Base-by-base conservation (phyloP, 306 rosid species). In the Sesbania bispinosa region DNA sequence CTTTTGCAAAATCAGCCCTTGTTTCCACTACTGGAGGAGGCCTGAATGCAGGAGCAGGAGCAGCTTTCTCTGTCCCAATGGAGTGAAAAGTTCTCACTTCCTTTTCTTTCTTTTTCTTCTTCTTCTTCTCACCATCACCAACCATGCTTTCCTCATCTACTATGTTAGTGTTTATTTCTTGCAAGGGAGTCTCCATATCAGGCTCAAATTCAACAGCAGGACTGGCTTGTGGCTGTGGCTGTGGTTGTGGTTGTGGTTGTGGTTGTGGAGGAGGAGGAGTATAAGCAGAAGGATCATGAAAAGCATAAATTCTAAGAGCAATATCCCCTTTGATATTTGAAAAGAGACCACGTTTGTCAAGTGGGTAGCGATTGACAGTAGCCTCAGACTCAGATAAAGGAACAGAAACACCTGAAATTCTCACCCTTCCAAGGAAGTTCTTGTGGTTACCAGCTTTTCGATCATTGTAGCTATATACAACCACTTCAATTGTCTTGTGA, bases 81-180 rank as follows among this genome's bases (percentile, higher is more conserved):
- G 97, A 79, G 85, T 91, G 96, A 73, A 95, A 95, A 6, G 86
- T 86, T 72, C 88, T 85, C 55, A 85, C 88, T 67, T 85, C 97
- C 75, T 83, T 83, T 9, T 86, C 87, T 85, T 86, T 83, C 71
- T 85, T 85, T 84, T 81, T 82, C 70, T 81, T 88, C 46, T 77
- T 83, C 55, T 80, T 80, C 14, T 39, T 62, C 13, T 38, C 75
- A 55, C 10, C 41, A 54, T 21, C 76, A 79, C 26, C 57, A 59
- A 10, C 43, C 53, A 48, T 29, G 57, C 57, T 52, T 51, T 80
- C 88, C 35, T 77, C 87, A 18, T 82, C 77, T 6, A 54, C 70
- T 24, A 73, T 71, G 71, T 90, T 88, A 4, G 88, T 57, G 51
- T 88, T 80, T 21, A 87, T 84, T 79, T 89, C 96, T 71, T 83